phyloP scores from a whole-genome alignment of 441 rosid genomes.

The Populus trichocarpa region DNA sequence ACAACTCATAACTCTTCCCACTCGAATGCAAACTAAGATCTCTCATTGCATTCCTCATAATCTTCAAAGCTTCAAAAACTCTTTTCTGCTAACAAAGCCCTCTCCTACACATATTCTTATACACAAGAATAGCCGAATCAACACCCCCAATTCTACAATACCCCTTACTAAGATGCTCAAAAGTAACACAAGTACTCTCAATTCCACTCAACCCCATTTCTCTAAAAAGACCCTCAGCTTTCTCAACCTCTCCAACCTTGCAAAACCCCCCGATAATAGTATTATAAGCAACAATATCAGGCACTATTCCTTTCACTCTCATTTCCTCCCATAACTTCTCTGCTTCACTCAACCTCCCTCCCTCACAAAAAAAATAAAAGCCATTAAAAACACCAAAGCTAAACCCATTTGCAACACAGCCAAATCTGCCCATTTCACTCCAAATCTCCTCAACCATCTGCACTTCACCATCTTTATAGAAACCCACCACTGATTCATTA shows the following conservation, averaged over 20 bases:
- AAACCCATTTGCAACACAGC: slow-evolving; percentile 41
- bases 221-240: slow-evolving; percentile 48
- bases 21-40: slow-evolving; percentile 39
- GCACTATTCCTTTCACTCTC: slow-evolving; percentile 34
- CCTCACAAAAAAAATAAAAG: slow-evolving; percentile 33
- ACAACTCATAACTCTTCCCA: slow-evolving; percentile 43
- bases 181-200: slow-evolving; percentile 40
- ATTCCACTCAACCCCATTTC: slow-evolving; percentile 54
- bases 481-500: slow-evolving; percentile 58
- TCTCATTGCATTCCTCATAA: slow-evolving; percentile 36
- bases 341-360: slow-evolving; percentile 56
- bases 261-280: slow-evolving; percentile 17
- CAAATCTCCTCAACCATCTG: slow-evolving; percentile 61
- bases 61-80: slow-evolving; percentile 47
- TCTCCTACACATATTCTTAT: slow-evolving; percentile 54
- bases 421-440: slow-evolving; percentile 52
- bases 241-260: slow-evolving; percentile 37
- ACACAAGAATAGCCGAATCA: slow-evolving; percentile 50
- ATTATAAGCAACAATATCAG: slow-evolving; percentile 18
- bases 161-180: slow-evolving; percentile 56
- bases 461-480: slow-evolving; percentile 47
- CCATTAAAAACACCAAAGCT: slow-evolving; percentile 57
- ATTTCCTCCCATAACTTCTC: slow-evolving; percentile 62
- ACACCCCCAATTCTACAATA: slow-evolving; percentile 53
- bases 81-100: slow-evolving; percentile 41